Conservation (phyloP, 2,329 filamentous ascomycete species). For the Endothia cerciana region DNA sequence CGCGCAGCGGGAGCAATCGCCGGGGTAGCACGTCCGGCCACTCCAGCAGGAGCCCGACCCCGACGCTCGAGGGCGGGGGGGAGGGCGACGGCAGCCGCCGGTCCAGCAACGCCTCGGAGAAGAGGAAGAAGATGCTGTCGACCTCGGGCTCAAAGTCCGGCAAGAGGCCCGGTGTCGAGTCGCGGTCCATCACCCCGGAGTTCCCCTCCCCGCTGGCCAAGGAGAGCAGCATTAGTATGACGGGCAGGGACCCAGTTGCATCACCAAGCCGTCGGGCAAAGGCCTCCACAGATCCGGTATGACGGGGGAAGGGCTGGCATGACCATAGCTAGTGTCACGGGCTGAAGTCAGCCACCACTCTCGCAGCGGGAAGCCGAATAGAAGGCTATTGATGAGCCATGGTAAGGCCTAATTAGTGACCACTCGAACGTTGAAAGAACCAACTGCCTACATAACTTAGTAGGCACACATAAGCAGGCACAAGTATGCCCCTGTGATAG, state of each 20-base stretch:
- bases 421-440: no score
- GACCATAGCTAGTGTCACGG: neutral
- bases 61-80: constrained; percentile 47
- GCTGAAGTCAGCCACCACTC: neutral
- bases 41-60: constrained; percentile 56
- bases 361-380: neutral
- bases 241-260: constrained; percentile 12
- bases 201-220: constrained; percentile 56
- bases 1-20: constrained; percentile 56
- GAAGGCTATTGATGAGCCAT: no score
- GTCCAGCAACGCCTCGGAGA: constrained; percentile 54
- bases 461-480: neutral
- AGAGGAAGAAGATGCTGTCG: constrained; percentile 55
- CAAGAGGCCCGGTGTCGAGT: constrained; percentile 51
- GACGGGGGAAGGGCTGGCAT: neutral
- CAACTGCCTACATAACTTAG: no score
- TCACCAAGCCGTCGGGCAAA: constrained; percentile 16
- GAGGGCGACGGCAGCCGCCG: constrained; percentile 46
- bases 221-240: constrained; percentile 46
- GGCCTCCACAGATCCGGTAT: constrained; percentile 24
- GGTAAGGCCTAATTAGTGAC: no score
- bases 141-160: constrained; percentile 35
- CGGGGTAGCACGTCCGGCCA: constrained; percentile 51
- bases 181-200: constrained; percentile 59
- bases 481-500: no score